Percentiles rank a stretch among this genome's conserved stretches.
Evolutionary conservation across 768 basidiomycete species (phyloP).

Genomic region (Tylopilus rubrobrunneus): DNA sequence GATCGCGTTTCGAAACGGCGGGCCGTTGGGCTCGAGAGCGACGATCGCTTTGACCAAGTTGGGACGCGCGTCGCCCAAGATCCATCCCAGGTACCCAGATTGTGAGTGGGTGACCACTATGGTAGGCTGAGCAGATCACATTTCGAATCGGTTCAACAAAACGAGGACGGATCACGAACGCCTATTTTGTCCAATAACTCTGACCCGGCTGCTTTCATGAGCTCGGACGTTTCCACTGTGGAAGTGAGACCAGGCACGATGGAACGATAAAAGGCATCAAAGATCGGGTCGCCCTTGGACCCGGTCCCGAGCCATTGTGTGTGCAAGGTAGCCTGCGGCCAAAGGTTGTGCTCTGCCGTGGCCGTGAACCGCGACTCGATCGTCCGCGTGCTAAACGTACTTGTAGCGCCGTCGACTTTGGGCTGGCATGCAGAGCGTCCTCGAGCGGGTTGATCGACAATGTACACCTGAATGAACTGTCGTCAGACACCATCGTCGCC

Average conservation of each 20-base stretch:
- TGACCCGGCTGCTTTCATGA: conserved; percentile 40
- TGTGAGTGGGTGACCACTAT: conserved; percentile 52
- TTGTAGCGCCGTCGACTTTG: conserved; percentile 35
- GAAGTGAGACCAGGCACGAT: conserved; percentile 39
- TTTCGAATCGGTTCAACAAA: not conserved
- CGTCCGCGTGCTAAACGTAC: conserved; percentile 24
- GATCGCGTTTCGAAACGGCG: conserved; percentile 43
- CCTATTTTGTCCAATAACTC: conserved; percentile 45
- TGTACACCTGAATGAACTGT: conserved; percentile 32
- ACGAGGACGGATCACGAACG: conserved; percentile 34
- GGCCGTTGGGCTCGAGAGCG: conserved; percentile 48
- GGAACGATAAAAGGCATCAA: conserved; percentile 45
- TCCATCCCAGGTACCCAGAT: conserved; percentile 47
- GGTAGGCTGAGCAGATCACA: conserved; percentile 32
- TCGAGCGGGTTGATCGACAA: conserved; percentile 45
- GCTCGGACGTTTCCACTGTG: conserved; percentile 33
- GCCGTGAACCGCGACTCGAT: conserved; percentile 45
- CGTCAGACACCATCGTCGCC: not conserved
- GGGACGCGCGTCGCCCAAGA: conserved; percentile 45
- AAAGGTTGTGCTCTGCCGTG: conserved; percentile 36
- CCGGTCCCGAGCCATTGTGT: conserved; percentile 55
- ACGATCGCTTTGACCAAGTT: conserved; percentile 43
- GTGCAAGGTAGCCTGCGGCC: conserved; percentile 44
- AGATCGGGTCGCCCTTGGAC: conserved; percentile 40
- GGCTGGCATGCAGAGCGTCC: conserved; percentile 44